Evolutionary conservation across 768 basidiomycete species (phyloP).

Genomic region (Rhizopogon vinicolor): DNA sequence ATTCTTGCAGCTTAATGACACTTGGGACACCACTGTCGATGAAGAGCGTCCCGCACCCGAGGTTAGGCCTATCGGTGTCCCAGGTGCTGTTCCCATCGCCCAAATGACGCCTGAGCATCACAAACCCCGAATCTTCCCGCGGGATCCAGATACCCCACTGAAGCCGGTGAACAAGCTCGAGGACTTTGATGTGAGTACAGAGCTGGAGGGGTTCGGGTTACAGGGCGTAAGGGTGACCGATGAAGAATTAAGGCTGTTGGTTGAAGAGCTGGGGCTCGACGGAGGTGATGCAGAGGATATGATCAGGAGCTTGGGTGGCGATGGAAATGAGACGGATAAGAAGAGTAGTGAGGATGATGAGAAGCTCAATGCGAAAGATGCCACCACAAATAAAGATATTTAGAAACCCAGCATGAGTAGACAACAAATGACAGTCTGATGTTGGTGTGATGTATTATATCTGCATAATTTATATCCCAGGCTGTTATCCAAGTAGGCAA

Average conservation of each 20-base stretch:
- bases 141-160: constrained; percentile 37
- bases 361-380: constrained; percentile 5
- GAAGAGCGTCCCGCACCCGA: constrained; percentile 53
- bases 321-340: constrained; percentile 8
- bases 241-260: constrained; percentile 65
- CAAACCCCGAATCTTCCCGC: constrained; percentile 50
- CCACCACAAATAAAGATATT: not conserved
- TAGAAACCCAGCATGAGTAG: constrained; percentile 1
- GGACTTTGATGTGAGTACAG: constrained; percentile 61
- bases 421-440: too few species aligned
- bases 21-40: constrained; percentile 55
- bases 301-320: constrained; percentile 54
- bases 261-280: constrained; percentile 71
- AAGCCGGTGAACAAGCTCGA: constrained; percentile 56
- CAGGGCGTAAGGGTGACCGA: constrained; percentile 76
- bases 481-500: not conserved
- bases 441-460: constrained; percentile 2
- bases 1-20: constrained; percentile 71
- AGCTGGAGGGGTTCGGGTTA: constrained; percentile 65
- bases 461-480: not conserved
- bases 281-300: constrained; percentile 76
- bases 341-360: constrained; percentile 7
- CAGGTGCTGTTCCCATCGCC: constrained; percentile 68
- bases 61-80: constrained; percentile 69
- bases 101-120: constrained; percentile 81